Base-by-base conservation (phyloP, 192 early-diverging fungal species). In the Coemansia nantahalensis region DNA sequence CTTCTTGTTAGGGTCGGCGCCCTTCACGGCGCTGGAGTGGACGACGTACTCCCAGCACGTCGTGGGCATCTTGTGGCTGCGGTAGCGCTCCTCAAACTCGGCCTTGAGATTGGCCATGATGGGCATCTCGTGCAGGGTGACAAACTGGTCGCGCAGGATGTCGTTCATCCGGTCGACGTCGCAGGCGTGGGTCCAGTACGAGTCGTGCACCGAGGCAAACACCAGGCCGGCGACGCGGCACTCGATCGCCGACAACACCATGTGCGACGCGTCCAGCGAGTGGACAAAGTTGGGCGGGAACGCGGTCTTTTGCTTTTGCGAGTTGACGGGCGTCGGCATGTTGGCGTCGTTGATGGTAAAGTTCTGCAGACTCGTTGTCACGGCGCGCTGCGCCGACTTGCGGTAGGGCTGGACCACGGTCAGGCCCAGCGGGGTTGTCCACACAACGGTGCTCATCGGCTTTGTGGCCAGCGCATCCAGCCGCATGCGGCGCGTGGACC, bases 231-330 rank as follows among this genome's bases (percentile, higher is more conserved):
- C 81, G 32, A 77, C 62, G 38, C 90, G 82, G 79, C 93, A 96
- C 49, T 82, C 83, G 23, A 92, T 79, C 22, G 95, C 93, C 15
- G 93, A 91, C 68, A 96, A 82, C 54, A 94, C 80, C 95, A 98
- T 98, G 60, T 98, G 95, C 18, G 92, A 85, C 1, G 95, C 95
- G 68, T 98, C 95, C 21, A 98, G 79, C 5, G 92, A 95, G 71
- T 98, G 95, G 63, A 98, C 91, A 79, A 91, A 98, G 80, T 98
- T 98, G 22, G 95, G 95, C 33, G 95, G 95, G 80, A 98, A 98
- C 2, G 95, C 95, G 2, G 90, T 89, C 35, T 87, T 85, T 65
- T 98, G 95, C 79, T 96, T 98, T 47, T 80, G 80, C 13, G 84
- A 63, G 78, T 98, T 92, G 21, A 96, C 92, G 16, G 93, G 89